Percentiles rank a stretch among this genome's conserved stretches.
These are phyloP conservation scores for Camellia sinensis DNA, from an alignment of 148 eudicot genomes.

Conservation along the genomic window DNA sequence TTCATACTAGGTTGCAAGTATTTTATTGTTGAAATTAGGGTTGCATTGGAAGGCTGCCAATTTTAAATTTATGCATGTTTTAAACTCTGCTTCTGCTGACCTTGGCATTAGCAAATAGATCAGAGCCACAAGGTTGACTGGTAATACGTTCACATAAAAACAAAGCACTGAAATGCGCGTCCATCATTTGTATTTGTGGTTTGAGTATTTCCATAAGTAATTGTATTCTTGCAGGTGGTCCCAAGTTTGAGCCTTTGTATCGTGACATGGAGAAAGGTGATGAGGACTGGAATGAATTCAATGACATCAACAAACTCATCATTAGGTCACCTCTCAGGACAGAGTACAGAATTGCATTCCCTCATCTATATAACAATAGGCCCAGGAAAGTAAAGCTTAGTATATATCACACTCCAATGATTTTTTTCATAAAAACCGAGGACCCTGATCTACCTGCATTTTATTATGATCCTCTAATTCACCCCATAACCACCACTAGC, in stretches of 20 bases:
- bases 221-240: constrained; percentile 70
- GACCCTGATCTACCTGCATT: constrained; percentile 99
- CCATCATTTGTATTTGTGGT: not conserved
- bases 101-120: not conserved
- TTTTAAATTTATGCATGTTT: not conserved
- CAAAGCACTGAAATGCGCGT: not conserved
- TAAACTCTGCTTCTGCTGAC: not conserved
- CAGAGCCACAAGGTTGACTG: not conserved
- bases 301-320: constrained; percentile 95
- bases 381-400: constrained; percentile 96
- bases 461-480: constrained; percentile 95
- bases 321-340: constrained; percentile 97
- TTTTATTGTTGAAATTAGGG: not conserved
- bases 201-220: not conserved
- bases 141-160: not conserved
- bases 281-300: constrained; percentile 99
- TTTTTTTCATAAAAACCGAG: constrained; percentile 94
- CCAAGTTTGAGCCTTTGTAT: constrained; percentile 95
- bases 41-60: not conserved
- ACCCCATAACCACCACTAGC: constrained; percentile 69
- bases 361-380: constrained; percentile 95
- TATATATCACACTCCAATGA: constrained; percentile 93
- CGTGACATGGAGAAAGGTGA: constrained; percentile 99
- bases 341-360: constrained; percentile 92
- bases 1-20: not conserved